Evolutionary conservation across 495 filamentous ascomycete species (phyloP), one percentile per base, ranked within the genome.

Genomic region (Penicillium arizonense): DNA sequence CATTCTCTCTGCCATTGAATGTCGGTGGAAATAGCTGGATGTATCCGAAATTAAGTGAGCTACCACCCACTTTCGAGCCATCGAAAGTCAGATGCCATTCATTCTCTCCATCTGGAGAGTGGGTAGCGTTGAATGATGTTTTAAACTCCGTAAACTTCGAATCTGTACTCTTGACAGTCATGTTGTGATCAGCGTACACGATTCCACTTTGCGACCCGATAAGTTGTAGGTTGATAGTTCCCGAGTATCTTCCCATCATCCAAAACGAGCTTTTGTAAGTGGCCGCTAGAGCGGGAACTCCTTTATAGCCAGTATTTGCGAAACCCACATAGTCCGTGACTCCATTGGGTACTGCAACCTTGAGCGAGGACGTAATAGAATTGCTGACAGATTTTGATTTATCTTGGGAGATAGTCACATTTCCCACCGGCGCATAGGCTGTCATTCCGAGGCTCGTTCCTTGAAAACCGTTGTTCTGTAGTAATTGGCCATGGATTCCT

Each of bases 381-480:
- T 79, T 12, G 74, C 60, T 39, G 78, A 88, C 39, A 77, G 74
- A 63, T n/a, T 52, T 23, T 74, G 79, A 53, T 8, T 73, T 67
- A 50, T 83, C 70, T 23, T 87, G 69, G 5, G 67, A 70, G 30
- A 89, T 72, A 11, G 58, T 53, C 11, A 75, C 77, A 20, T 68
- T 72, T 23, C 77, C 77, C 34, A 88, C 68, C 8, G 82, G 56
- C 16, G 74, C 67, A 77, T 86, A 89, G 7, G 60, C 74, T 1
- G 78, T 76, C 18, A 86, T 67, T 9, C 71, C 75, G 5, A 71
- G 63, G 3, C 55, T 72, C 6, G 63, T 66, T 11, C 81, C 82
- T 61, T 86, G 82, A 49, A 91, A 90, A n/a, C 86, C 88, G 43
- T 87, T 81, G 66, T 91, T 91, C 26, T 74, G 75, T 24, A 90